Evolutionary conservation across 257 asterid genomes (phyloP).

Genomic region (Solanum chmielewskii): DNA sequence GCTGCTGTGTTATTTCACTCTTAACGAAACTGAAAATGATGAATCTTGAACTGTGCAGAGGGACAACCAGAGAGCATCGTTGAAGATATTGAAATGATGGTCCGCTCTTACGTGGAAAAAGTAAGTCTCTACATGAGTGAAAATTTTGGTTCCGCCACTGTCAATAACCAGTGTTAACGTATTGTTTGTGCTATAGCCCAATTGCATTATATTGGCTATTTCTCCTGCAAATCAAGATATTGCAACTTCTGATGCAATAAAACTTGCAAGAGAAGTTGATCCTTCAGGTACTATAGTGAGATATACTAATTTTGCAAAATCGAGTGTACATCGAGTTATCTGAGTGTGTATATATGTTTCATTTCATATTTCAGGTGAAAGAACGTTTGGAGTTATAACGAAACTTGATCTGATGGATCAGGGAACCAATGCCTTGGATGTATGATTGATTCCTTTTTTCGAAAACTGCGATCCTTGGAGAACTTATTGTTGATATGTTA

Average conservation of each 20-base stretch:
- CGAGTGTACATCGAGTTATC: neutral
- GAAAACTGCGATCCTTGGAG: neutral
- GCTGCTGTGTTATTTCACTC: neutral
- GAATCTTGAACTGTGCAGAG: constrained; percentile 43
- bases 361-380: constrained; percentile 50
- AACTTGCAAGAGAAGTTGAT: constrained; percentile 96
- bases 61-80: constrained; percentile 87
- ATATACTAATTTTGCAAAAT: constrained; percentile 1
- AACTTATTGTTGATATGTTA: neutral
- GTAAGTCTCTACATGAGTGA: constrained; percentile 18
- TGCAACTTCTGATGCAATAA: constrained; percentile 97
- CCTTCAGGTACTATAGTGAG: constrained; percentile 48
- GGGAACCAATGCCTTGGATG: constrained; percentile 94
- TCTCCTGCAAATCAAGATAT: constrained; percentile 99
- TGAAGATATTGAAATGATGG: constrained; percentile 94
- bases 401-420: constrained; percentile 96
- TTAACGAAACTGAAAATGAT: neutral
- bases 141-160: neutral
- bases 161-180: neutral
- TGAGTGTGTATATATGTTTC: neutral
- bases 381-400: constrained; percentile 91
- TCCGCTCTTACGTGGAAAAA: constrained; percentile 93
- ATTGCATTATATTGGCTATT: constrained; percentile 91
- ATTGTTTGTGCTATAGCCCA: constrained; percentile 49
- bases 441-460: constrained; percentile 19